Evolutionary conservation across 164 flowering plant genomes (phyloP).

Genomic region (Magnolia sinica): DNA sequence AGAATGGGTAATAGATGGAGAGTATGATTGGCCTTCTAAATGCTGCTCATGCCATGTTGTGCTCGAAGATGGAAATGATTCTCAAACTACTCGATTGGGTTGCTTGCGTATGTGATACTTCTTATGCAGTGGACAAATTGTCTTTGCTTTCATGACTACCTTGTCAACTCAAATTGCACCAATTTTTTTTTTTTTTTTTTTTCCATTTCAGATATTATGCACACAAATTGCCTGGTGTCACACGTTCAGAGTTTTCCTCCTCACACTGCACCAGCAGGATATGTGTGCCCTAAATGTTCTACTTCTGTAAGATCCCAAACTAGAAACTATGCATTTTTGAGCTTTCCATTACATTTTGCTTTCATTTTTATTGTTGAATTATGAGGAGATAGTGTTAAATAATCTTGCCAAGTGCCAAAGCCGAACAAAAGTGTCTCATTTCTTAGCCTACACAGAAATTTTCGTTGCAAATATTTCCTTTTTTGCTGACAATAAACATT

Average conservation of each 20-base stretch:
- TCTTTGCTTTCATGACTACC: background rate
- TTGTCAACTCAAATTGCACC: slow-evolving; percentile 6
- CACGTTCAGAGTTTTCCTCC: slow-evolving; percentile 85
- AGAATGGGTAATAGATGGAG: slow-evolving; percentile 99
- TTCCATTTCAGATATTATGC: slow-evolving; percentile 66
- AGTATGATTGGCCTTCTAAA: slow-evolving; percentile 96
- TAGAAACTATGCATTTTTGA: background rate
- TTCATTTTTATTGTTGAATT: background rate
- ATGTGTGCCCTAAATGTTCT: slow-evolving; percentile 83
- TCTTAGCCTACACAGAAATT: background rate
- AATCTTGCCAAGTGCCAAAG: background rate
- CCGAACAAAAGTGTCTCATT: background rate
- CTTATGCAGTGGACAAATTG: background rate
- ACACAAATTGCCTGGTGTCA: slow-evolving; percentile 83
- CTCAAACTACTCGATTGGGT: slow-evolving; percentile 85
- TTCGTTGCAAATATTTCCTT: background rate
- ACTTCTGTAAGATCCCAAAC: slow-evolving; percentile 54
- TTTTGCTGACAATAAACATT: background rate
- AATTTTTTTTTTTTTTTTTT: slow-evolving; percentile 2
- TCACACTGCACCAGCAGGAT: slow-evolving; percentile 96
- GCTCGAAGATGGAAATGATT: slow-evolving; percentile 57
- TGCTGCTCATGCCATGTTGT: slow-evolving; percentile 73
- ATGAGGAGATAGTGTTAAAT: slow-evolving; percentile 1
- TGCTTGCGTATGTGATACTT: slow-evolving; percentile 83
- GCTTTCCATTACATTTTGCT: background rate